Percentiles rank a stretch among this genome's conserved stretches.
Evolutionary conservation across 2,329 filamentous ascomycete species (phyloP).

Genomic region (Aspergillus jensenii): DNA sequence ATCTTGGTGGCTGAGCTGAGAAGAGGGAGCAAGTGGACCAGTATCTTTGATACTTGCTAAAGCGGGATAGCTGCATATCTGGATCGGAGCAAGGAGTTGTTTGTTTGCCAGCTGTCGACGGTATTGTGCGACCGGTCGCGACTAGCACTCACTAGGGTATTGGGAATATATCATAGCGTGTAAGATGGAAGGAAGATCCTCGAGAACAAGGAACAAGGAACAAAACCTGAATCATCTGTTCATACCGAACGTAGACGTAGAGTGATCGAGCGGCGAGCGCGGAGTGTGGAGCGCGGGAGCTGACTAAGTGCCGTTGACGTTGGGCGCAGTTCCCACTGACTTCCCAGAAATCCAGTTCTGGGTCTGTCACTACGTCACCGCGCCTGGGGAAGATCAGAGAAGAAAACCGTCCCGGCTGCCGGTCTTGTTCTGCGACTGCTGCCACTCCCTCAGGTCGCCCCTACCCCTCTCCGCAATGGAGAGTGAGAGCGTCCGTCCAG

Average conservation of each 20-base stretch:
- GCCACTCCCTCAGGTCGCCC: not conserved
- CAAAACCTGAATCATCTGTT: too few species aligned
- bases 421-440: not conserved
- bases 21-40: not conserved
- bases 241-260: too few species aligned
- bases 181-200: not conserved
- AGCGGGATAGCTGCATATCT: not conserved
- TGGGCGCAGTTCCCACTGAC: not conserved
- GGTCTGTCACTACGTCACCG: not conserved
- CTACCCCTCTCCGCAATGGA: constrained; percentile 4
- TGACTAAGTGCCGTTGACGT: not conserved
- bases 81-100: not conserved
- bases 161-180: not conserved
- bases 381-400: not conserved
- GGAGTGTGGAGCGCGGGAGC: not conserved
- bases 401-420: not conserved
- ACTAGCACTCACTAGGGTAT: not conserved
- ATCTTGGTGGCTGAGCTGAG: not conserved
- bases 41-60: not conserved
- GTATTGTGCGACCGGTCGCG: not conserved
- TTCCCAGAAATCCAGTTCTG: not conserved
- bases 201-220: not conserved
- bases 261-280: too few species aligned
- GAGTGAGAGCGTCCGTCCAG: not conserved
- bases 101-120: not conserved